phyloP scores from a whole-genome alignment of 225 moss, liverwort and hornwort species.

The Sphagnum contortum region DNA sequence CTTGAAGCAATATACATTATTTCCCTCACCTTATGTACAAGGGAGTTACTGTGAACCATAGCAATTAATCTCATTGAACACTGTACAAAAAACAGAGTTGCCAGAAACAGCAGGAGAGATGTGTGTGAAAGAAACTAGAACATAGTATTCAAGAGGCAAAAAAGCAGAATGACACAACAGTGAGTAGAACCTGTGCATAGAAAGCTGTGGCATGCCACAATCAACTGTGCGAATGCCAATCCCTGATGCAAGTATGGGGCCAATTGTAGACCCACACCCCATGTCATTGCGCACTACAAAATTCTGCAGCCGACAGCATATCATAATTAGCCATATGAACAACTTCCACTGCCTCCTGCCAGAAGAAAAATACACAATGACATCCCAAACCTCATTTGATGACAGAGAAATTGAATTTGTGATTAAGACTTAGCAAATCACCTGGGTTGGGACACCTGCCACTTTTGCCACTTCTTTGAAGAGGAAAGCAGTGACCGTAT shows the following conservation, averaged over 20 bases:
- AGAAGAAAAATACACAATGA: too few relatives aligned
- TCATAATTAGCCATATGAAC: too few relatives aligned
- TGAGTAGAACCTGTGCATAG: slow-evolving; percentile 65
- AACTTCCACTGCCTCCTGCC: too few relatives aligned
- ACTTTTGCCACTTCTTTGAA: slow-evolving; percentile 80
- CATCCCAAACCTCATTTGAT: too few relatives aligned
- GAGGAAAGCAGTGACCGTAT: slow-evolving; percentile 65
- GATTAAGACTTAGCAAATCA: slow-evolving; percentile 3
- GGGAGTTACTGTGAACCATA: too few relatives aligned
- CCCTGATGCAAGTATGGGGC: slow-evolving; percentile 82
- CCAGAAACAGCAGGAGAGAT: too few relatives aligned
- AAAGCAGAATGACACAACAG: not conserved
- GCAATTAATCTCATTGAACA: too few relatives aligned
- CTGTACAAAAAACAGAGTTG: too few relatives aligned
- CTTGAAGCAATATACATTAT: too few relatives aligned
- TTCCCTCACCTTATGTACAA: too few relatives aligned
- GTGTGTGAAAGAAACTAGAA: too few relatives aligned
- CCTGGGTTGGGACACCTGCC: slow-evolving; percentile 79
- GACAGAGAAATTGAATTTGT: too few relatives aligned
- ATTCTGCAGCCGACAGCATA: slow-evolving; percentile 23
- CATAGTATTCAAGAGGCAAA: not conserved
- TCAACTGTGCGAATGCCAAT: slow-evolving; percentile 81
- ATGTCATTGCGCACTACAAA: slow-evolving; percentile 88
- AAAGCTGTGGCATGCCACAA: slow-evolving; percentile 81
- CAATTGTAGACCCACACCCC: slow-evolving; percentile 91